Evolutionary conservation across 2,329 filamentous ascomycete genomes (phyloP), one percentile per base, ranked within the genome.

Genomic region (Lojkania enalia): DNA sequence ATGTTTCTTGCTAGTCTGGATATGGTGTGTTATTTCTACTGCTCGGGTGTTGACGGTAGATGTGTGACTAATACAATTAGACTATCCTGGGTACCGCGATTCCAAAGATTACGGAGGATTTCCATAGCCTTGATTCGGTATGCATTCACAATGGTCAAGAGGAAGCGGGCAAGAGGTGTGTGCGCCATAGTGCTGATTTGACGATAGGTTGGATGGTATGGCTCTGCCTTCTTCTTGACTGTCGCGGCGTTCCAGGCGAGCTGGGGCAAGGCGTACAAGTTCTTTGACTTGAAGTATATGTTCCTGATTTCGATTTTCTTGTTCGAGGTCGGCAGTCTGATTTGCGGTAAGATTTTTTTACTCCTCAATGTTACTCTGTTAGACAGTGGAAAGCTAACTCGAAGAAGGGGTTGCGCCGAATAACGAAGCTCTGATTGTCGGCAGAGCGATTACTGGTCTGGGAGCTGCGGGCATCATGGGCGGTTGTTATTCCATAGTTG

Each of bases 261-360:
- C 57, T 71, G 70, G 51, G 77, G 77, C 1, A 72, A 73, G 40
- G 52, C 69, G 2, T 78, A 74, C 58, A 75, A 70, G 27, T 77
- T 70, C 55, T 73, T 71, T 48, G 52, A 62, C 3, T 57, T 67
- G 5, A 74, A 73, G 53, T 57, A 43, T 14, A 54, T 58, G 14
- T 73, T 70, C 48, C 44, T 71, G 13, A 20, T 53, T 5, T 42
- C 56, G 5, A 67, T 69, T 20, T 51, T 60, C 42, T 32, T 80
- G 45, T 83, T 83, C 50, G 77, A 81, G 54, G 12, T 81, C 5
- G 80, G 80, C 3, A 80, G 76, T 0, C 53, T 76, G 9, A 57
- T 83, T 14, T 82, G 78, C 52, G 80, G 32, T 61, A 60, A 66
- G 72, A 3, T 63, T n/a, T n/a, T n/a, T n/a, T n/a, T n/a, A n/a